Evolutionary conservation across 1,139 yeast genomes (phyloP).

Genomic region (Hanseniaspora sp.): DNA sequence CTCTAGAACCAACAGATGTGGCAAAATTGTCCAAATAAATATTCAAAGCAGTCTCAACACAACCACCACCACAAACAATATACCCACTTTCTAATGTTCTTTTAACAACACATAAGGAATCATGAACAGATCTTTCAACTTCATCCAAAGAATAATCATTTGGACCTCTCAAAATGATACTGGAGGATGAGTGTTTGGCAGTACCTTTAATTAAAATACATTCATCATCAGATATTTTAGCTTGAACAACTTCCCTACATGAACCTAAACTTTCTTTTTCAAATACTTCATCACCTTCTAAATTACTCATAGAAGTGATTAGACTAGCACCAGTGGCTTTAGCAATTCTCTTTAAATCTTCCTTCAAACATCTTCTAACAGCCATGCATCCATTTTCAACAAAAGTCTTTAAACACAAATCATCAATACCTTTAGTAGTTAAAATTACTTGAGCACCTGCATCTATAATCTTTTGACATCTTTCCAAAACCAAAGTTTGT

Average conservation of each 20-base stretch:
- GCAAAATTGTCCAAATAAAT: slow-evolving; percentile 94
- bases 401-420: slow-evolving; percentile 85
- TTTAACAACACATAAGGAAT: slow-evolving; percentile 87
- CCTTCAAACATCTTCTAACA: slow-evolving; percentile 94
- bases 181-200: slow-evolving; percentile 81
- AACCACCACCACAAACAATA: slow-evolving; percentile 98
- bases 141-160: slow-evolving; percentile 94
- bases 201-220: slow-evolving; percentile 92
- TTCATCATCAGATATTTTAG: slow-evolving; percentile 90
- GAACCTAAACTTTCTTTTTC: slow-evolving; percentile 76
- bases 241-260: slow-evolving; percentile 89
- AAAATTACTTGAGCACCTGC: slow-evolving; percentile 95
- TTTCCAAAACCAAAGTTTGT: slow-evolving; percentile 79
- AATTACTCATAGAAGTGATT: slow-evolving; percentile 73
- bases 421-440: slow-evolving; percentile 97
- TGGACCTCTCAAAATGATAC: slow-evolving; percentile 89
- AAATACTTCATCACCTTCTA: slow-evolving; percentile 96
- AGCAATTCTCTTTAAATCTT: slow-evolving; percentile 91
- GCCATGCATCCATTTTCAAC: slow-evolving; percentile 96
- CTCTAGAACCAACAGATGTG: slow-evolving; percentile 94
- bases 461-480: slow-evolving; percentile 71
- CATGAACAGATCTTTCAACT: slow-evolving; percentile 95
- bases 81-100: slow-evolving; percentile 89
- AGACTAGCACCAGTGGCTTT: slow-evolving; percentile 96
- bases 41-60: slow-evolving; percentile 92